Conservation (phyloP, 176 grass and related monocot species). For the Aegilops tauschii region DNA sequence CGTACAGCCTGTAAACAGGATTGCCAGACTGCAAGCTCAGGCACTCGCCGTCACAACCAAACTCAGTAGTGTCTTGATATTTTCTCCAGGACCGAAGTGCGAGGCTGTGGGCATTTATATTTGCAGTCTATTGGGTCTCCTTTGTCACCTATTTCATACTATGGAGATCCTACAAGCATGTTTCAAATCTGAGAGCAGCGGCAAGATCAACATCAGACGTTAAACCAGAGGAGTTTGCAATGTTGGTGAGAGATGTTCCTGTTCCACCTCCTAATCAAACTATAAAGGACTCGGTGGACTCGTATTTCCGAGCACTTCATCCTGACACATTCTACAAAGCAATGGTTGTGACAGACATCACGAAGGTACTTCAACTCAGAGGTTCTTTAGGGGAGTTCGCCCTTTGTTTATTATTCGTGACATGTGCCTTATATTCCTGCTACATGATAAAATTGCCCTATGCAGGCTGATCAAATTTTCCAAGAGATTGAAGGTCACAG, state of each 20-base stretch:
- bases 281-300: conserved; percentile 77
- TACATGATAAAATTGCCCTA: conserved; percentile 7
- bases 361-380: conserved; percentile 43
- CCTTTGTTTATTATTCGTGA: conserved; percentile 6
- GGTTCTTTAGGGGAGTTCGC: background rate
- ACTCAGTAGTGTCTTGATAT: conserved; percentile 4
- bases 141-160: conserved; percentile 83
- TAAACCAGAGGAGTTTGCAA: conserved; percentile 73
- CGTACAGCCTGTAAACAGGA: background rate
- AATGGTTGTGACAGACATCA: conserved; percentile 70
- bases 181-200: conserved; percentile 64
- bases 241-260: conserved; percentile 83
- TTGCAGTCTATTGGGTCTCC: conserved; percentile 79
- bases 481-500: conserved; percentile 69
- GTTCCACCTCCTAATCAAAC: conserved; percentile 41
- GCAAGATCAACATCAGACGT: conserved; percentile 57
- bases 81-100: conserved; percentile 15
- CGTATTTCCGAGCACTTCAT: conserved; percentile 79
- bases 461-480: conserved; percentile 87
- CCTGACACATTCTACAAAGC: conserved; percentile 82
- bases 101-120: conserved; percentile 86
- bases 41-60: background rate
- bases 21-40: background rate
- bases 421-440: background rate
- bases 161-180: conserved; percentile 88